These are phyloP conservation scores for Hyphopichia wangnamkhiaoensis DNA, from an alignment of 1,139 yeast genomes.

Conservation along the genomic window DNA sequence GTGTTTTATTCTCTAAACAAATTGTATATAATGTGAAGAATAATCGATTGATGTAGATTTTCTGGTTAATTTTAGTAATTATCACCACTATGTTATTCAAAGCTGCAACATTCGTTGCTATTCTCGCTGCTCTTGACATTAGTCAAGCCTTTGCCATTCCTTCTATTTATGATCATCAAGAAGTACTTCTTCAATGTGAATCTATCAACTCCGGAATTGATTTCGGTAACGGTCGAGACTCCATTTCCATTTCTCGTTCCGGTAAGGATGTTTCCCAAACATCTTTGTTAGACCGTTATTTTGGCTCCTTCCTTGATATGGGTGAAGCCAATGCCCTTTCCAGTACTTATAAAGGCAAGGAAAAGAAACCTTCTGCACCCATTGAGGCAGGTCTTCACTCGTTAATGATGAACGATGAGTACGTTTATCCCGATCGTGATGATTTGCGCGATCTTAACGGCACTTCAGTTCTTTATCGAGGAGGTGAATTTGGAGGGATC, in stretches of 20 bases:
- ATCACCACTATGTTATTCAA: neutral
- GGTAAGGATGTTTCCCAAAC: constrained; percentile 4
- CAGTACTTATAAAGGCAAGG: constrained; percentile 1
- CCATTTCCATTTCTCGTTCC: neutral
- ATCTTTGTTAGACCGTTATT: constrained; percentile 31
- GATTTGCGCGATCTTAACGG: constrained; percentile 39
- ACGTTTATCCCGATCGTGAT: constrained; percentile 34
- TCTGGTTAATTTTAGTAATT: too few species aligned
- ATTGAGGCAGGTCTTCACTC: constrained; percentile 24
- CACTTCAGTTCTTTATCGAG: constrained; percentile 31
- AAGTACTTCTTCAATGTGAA: constrained; percentile 1
- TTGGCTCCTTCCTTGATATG: constrained; percentile 27
- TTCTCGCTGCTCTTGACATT: neutral
- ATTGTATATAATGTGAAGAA: too few species aligned
- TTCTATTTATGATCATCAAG: neutral
- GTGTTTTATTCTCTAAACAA: too few species aligned
- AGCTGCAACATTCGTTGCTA: constrained; percentile 1
- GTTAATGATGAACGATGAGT: constrained; percentile 26
- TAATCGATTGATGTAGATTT: too few species aligned
- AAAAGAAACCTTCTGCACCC: constrained; percentile 24
- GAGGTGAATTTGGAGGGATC: constrained; percentile 37
- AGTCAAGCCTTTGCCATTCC: neutral
- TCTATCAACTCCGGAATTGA: neutral
- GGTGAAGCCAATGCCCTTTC: constrained; percentile 13
- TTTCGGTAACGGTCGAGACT: neutral